Percentiles rank a stretch among this genome's conserved stretches.
These are phyloP conservation scores for Hibiscus tridactylites DNA, from an alignment of 345 rosid genomes.

Conservation along the genomic window DNA sequence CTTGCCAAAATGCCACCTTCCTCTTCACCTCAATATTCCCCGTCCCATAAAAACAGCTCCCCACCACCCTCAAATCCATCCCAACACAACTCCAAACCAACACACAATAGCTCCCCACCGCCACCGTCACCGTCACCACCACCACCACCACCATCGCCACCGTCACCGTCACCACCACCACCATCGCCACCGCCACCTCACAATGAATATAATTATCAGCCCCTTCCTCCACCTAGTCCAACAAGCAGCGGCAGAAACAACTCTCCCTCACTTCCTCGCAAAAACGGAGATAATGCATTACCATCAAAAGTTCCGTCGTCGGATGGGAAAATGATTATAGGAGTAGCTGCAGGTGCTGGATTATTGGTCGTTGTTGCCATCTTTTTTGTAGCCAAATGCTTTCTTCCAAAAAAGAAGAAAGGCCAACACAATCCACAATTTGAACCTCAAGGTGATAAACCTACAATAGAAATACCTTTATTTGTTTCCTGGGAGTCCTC, in stretches of 20 bases:
- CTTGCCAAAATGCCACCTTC: neutral
- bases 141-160: neutral
- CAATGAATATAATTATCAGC: neutral
- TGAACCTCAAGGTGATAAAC: constrained; percentile 28
- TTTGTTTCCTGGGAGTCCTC: neutral
- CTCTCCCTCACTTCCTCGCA: neutral
- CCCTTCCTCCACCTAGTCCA: neutral
- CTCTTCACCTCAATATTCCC: neutral
- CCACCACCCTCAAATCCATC: constrained; percentile 17
- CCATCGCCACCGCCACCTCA: neutral
- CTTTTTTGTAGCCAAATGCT: constrained; percentile 26
- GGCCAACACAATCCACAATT: constrained; percentile 20
- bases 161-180: too few species aligned
- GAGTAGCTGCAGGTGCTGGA: constrained; percentile 1
- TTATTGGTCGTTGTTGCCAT: neutral
- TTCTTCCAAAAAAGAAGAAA: constrained; percentile 36
- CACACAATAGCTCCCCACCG: neutral
- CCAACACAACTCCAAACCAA: constrained; percentile 10
- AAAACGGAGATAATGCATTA: neutral
- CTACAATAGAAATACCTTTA: neutral
- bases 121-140: neutral
- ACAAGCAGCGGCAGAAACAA: neutral
- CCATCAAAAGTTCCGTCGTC: neutral
- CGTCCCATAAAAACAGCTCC: neutral
- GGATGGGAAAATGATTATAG: neutral